A percentile compares a stretch with the other conserved stretches of the same genome.
Conservation (phyloP, 2,329 filamentous ascomycete species). For the Penicillium nordicum region DNA sequence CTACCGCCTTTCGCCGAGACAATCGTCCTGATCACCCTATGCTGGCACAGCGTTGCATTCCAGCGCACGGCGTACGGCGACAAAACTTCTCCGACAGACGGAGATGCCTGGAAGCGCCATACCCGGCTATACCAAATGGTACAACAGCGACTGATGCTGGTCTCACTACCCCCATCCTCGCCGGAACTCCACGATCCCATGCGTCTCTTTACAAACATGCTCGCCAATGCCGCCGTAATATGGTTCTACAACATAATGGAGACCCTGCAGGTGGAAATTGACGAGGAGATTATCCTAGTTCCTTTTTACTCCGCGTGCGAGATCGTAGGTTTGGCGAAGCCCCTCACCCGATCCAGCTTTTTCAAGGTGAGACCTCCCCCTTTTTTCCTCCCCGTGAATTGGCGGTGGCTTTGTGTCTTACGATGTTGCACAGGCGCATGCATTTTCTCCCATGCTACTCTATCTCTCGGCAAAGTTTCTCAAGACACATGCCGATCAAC, state of each 20-base stretch:
- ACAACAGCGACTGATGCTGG: constrained; percentile 8
- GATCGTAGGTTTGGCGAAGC: constrained; percentile 10
- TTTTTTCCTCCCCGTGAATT: background rate
- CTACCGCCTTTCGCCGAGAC: constrained; percentile 6
- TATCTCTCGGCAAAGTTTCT: constrained; percentile 10
- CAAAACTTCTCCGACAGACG: background rate
- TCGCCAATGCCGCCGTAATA: constrained; percentile 11
- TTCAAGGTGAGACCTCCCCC: constrained; percentile 9
- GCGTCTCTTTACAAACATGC: constrained; percentile 18
- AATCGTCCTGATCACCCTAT: constrained; percentile 4
- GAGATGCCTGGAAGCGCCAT: constrained; percentile 12
- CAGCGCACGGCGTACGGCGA: background rate
- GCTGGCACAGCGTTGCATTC: constrained; percentile 6
- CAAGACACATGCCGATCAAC: constrained; percentile 3
- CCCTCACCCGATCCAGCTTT: constrained; percentile 6
- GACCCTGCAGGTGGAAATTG: background rate
- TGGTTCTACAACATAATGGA: constrained; percentile 10
- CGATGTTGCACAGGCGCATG: background rate
- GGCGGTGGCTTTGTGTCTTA: background rate
- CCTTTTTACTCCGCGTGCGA: constrained; percentile 13
- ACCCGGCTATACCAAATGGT: constrained; percentile 10
- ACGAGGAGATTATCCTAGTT: background rate
- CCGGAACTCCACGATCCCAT: constrained; percentile 10
- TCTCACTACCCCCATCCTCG: constrained; percentile 7
- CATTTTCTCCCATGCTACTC: constrained; percentile 7